Evolutionary conservation across 257 asterid genomes (phyloP).

Genomic region (Forsythia viridissima): DNA sequence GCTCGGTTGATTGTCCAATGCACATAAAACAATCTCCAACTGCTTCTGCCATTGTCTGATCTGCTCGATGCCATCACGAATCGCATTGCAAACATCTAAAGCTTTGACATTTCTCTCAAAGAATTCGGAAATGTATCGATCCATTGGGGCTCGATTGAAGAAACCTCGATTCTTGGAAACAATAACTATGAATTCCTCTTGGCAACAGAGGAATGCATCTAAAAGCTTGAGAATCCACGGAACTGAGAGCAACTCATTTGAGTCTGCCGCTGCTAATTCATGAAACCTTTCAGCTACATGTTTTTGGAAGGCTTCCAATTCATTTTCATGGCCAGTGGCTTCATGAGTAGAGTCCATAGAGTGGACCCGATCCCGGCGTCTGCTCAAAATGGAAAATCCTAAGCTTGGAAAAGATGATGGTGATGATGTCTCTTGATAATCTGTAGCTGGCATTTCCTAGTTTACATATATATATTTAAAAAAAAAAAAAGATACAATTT

Average conservation of each 20-base stretch:
- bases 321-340: slow-evolving; percentile 38
- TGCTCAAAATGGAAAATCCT: slow-evolving; percentile 57
- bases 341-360: slow-evolving; percentile 64
- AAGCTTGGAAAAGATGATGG: slow-evolving; percentile 54
- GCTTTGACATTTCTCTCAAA: slow-evolving; percentile 86
- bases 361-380: slow-evolving; percentile 84
- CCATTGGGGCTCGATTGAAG: slow-evolving; percentile 65
- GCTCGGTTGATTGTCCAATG: slow-evolving; percentile 66
- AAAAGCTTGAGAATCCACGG: slow-evolving; percentile 80
- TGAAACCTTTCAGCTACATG: slow-evolving; percentile 59
- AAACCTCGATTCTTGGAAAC: slow-evolving; percentile 38
- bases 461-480: not conserved
- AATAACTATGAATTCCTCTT: slow-evolving; percentile 79
- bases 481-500: not conserved
- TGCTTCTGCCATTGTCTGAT: slow-evolving; percentile 88
- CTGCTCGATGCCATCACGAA: slow-evolving; percentile 92
- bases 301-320: slow-evolving; percentile 68
- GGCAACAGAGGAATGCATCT: slow-evolving; percentile 70
- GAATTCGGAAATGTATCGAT: slow-evolving; percentile 55
- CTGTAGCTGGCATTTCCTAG: slow-evolving; percentile 77
- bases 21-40: slow-evolving; percentile 72
- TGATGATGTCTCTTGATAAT: slow-evolving; percentile 57
- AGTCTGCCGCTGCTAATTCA: slow-evolving; percentile 37
- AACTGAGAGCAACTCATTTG: slow-evolving; percentile 62
- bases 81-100: slow-evolving; percentile 87